A percentile compares a stretch with the other conserved stretches of the same genome.
These are phyloP conservation scores for Parmelia sp. DNA, from an alignment of 495 filamentous ascomycete species.

Conservation along the genomic window DNA sequence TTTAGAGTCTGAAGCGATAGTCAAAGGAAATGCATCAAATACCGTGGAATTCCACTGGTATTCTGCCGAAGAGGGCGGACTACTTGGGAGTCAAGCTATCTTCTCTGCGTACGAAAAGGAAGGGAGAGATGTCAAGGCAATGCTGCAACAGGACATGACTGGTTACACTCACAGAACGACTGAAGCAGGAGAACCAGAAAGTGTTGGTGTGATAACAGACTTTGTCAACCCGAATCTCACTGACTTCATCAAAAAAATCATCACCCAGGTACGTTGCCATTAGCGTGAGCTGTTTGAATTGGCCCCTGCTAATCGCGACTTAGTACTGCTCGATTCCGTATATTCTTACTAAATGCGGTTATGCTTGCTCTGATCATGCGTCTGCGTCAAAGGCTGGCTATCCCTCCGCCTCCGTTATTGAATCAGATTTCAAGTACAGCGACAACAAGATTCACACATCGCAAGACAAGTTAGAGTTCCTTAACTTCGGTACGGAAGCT, in stretches of 20 bases:
- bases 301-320: constrained; percentile 3
- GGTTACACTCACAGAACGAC: constrained; percentile 80
- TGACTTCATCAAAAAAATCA: constrained; percentile 83
- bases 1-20: constrained; percentile 48
- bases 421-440: constrained; percentile 76
- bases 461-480: constrained; percentile 77
- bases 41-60: constrained; percentile 98
- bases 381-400: constrained; percentile 95
- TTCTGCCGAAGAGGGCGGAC: constrained; percentile 82
- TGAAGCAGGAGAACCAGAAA: constrained; percentile 75
- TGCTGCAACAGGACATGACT: constrained; percentile 99
- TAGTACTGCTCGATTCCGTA: constrained; percentile 87
- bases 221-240: constrained; percentile 80
- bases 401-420: constrained; percentile 91
- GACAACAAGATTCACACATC: constrained; percentile 88
- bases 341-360: constrained; percentile 89
- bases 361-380: constrained; percentile 95
- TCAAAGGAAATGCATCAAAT: constrained; percentile 53
- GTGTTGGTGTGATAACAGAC: constrained; percentile 89
- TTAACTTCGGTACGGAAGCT: constrained; percentile 57
- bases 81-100: constrained; percentile 80
- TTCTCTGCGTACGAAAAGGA: constrained; percentile 76
- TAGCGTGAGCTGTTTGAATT: background rate
- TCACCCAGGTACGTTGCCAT: constrained; percentile 54
- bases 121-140: constrained; percentile 77